Evolutionary conservation across 2,329 filamentous ascomycete genomes (phyloP), one percentile per base, ranked within the genome.

Genomic region (Fusarium zealandicum): DNA sequence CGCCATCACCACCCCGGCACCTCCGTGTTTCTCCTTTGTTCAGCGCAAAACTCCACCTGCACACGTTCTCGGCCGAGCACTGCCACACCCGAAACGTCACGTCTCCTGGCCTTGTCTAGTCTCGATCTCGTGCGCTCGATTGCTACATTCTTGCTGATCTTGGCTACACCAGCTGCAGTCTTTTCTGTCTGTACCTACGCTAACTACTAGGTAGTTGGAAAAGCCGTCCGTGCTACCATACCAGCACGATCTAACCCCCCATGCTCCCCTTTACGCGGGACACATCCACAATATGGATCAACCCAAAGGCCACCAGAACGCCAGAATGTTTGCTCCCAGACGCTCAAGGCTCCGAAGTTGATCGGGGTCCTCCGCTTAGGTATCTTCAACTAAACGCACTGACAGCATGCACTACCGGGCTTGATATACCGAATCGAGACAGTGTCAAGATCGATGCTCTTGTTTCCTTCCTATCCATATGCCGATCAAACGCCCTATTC

Each of bases 11-110:
- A n/a, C 40, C 41, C 47, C 45, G 37, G 45, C 42, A 31, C 51
- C 27, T 57, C 56, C 44, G 37, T 49, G 37, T 42, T 39, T 49
- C 42, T 35, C 22, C 25, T 28, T 28, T 42, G 13, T 11, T 30
- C 25, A 31, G 39, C 39, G 7, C 28, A 30, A 36, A 16, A 27
- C 32, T 35, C 38, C 38, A 35, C 37, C 35, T n/a, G 42, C 20
- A 49, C 25, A 43, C 46, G 39, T 58, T 66, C 63, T 66, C 63
- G 63, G 63, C 63, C 63, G 63, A 66, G 57, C 63, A 65, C 60
- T 56, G 57, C 58, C 61, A 52, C 61, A 51, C 48, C 52, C 43
- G 52, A 52, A 61, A 51, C 57, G 43, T 61, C 62, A 59, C 44
- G 42, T 42, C 49, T 27, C 44, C 28, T 61, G 43, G 18, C 16